Evolutionary conservation across 495 filamentous ascomycete genomes (phyloP).

Genomic region (Penicillium macrosclerotiorum): DNA sequence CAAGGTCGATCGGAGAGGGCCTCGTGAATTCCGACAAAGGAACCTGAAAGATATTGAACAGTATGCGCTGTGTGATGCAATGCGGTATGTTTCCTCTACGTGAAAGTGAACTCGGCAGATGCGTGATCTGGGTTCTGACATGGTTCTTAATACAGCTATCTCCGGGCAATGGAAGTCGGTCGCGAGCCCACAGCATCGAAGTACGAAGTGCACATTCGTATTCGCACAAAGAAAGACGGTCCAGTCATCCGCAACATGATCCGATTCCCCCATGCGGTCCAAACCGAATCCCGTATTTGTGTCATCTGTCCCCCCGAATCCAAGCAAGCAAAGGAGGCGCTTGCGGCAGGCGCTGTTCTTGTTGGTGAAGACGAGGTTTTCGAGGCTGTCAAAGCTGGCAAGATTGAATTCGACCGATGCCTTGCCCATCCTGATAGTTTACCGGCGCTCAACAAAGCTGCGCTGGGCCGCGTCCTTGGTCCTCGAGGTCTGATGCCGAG

Average conservation of each 20-base stretch:
- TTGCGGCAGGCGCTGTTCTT: constrained; percentile 69
- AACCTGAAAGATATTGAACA: constrained; percentile 62
- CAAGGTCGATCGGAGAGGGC: constrained; percentile 64
- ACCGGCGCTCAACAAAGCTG: constrained; percentile 69
- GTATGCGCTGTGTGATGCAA: constrained; percentile 85
- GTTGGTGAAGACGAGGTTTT: constrained; percentile 87
- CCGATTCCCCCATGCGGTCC: constrained; percentile 83
- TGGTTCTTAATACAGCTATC: constrained; percentile 57
- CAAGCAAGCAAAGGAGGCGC: constrained; percentile 64
- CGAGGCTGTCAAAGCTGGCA: constrained; percentile 67
- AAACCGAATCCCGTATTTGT: constrained; percentile 78
- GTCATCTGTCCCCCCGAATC: constrained; percentile 83
- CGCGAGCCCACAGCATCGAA: constrained; percentile 66
- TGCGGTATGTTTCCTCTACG: constrained; percentile 62
- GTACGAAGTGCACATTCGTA: constrained; percentile 81
- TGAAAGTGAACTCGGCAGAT: not conserved
- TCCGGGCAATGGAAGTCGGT: constrained; percentile 90
- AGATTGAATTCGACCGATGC: constrained; percentile 83
- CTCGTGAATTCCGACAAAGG: constrained; percentile 59
- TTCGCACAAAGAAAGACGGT: constrained; percentile 78
- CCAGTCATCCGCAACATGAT: constrained; percentile 83
- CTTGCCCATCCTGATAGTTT: constrained; percentile 81
- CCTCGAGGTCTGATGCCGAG: constrained; percentile 91
- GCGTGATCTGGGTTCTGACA: constrained; percentile 8
- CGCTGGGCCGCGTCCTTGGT: constrained; percentile 76